Conservation (phyloP, 2,329 filamentous ascomycete genomes). For the Aspergillus sp. region DNA sequence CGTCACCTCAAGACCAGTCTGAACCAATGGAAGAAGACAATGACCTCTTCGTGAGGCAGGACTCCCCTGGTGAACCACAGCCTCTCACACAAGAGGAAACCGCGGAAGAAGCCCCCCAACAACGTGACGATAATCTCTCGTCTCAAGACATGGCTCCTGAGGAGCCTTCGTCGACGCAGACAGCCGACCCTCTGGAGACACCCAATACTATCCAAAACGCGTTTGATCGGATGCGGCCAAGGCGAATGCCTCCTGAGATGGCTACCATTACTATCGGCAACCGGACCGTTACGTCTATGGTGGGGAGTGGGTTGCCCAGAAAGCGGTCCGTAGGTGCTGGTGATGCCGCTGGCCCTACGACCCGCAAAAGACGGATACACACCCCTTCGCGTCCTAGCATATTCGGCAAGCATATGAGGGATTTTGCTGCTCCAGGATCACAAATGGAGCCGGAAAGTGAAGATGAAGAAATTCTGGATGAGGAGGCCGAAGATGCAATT, state of each 20-base stretch:
- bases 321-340: conserved; percentile 37
- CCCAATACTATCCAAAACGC: conserved; percentile 59
- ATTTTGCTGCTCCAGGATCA: conserved; percentile 59
- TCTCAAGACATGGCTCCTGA: conserved; percentile 8
- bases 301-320: conserved; percentile 57
- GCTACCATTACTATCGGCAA: conserved; percentile 76
- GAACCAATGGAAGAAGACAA: conserved; percentile 7
- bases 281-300: conserved; percentile 64
- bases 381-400: conserved; percentile 41
- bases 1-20: conserved; percentile 5
- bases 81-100: neutral
- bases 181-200: conserved; percentile 23
- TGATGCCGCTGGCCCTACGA: conserved; percentile 23
- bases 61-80: neutral
- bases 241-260: conserved; percentile 62
- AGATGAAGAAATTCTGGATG: conserved; percentile 29
- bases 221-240: conserved; percentile 66
- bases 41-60: conserved; percentile 13
- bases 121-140: conserved; percentile 6
- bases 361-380: conserved; percentile 45
- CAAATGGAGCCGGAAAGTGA: conserved; percentile 33
- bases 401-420: conserved; percentile 51
- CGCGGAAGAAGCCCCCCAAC: neutral
- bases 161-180: conserved; percentile 18
- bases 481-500: conserved; percentile 28